Evolutionary conservation across 768 basidiomycete genomes (phyloP).

Genomic region (Rhodotorula paludigena): DNA sequence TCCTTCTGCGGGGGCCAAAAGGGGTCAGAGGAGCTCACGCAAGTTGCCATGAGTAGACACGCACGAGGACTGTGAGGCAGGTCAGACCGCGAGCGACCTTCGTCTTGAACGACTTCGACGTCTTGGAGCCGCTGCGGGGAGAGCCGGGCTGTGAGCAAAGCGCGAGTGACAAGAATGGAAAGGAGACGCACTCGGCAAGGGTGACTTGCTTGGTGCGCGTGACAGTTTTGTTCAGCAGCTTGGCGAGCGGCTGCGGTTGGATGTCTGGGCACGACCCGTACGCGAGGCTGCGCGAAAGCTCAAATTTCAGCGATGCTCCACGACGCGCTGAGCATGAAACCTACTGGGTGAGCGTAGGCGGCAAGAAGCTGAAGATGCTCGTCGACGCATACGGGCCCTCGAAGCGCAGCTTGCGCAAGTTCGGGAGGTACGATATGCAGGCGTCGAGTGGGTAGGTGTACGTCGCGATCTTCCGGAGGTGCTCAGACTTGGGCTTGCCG

Average conservation of each 20-base stretch:
- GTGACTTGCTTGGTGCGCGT: conserved; percentile 4
- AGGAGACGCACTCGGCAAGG: conserved; percentile 9
- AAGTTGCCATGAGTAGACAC: background rate
- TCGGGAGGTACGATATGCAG: conserved; percentile 19
- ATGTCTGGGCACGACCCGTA: conserved; percentile 17
- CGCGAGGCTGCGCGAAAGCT: conserved; percentile 8
- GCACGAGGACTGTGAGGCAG: conserved; percentile 19
- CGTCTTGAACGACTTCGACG: background rate
- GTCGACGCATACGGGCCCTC: conserved; percentile 20
- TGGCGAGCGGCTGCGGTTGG: conserved; percentile 12
- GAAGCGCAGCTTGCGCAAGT: conserved; percentile 14
- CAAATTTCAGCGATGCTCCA: background rate
- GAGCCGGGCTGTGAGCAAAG: background rate
- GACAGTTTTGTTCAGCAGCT: conserved; percentile 19
- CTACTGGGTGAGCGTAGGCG: conserved; percentile 18
- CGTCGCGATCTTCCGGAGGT: background rate
- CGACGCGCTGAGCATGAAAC: background rate
- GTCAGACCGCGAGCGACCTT: conserved; percentile 8
- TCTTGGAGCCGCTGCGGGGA: conserved; percentile 12
- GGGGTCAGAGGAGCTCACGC: no score
- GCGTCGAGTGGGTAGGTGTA: conserved; percentile 28
- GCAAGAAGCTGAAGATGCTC: conserved; percentile 18
- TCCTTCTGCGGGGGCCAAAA: conserved; percentile 6
- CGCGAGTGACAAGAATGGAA: no score
- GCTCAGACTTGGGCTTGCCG: conserved; percentile 7